Conservation (phyloP, 768 basidiomycete genomes). For the Tylopilus sp. region DNA sequence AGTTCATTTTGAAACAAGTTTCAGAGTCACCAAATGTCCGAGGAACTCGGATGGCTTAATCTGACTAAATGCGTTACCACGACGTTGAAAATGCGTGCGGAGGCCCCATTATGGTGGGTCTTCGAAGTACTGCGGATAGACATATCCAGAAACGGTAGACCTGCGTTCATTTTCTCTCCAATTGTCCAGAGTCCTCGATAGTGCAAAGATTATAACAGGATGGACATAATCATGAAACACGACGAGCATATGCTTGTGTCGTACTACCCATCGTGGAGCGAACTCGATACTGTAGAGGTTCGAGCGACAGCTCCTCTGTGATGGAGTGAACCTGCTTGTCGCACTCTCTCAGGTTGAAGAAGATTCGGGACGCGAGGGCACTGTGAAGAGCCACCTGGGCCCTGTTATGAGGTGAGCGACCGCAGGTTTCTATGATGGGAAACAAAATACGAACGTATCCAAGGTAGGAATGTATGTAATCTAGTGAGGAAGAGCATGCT, state of each 20-base stretch:
- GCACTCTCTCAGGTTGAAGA: too few species aligned
- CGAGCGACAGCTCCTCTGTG: constrained; percentile 1
- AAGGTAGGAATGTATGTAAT: constrained; percentile 13
- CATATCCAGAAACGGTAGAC: background rate
- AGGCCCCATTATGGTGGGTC: too few species aligned
- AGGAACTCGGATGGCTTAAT: background rate
- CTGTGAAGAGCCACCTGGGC: constrained; percentile 29
- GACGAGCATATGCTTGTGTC: too few species aligned
- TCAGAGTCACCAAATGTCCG: background rate
- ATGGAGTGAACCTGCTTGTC: background rate
- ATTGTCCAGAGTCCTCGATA: too few species aligned
- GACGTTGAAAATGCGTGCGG: too few species aligned
- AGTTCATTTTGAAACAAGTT: too few species aligned
- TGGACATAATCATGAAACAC: background rate
- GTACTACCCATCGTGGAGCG: background rate
- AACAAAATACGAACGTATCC: constrained; percentile 20
- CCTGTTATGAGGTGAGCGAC: constrained; percentile 14
- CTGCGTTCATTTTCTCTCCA: background rate
- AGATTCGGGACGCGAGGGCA: too few species aligned
- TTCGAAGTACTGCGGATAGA: background rate
- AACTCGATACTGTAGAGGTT: constrained; percentile 1
- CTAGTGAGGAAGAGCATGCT: background rate
- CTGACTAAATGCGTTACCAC: too few species aligned
- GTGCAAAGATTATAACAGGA: background rate
- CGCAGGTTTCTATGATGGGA: too few species aligned